Evolutionary conservation across 2,329 filamentous ascomycete genomes (phyloP).

Genomic region (Claviceps monticola): DNA sequence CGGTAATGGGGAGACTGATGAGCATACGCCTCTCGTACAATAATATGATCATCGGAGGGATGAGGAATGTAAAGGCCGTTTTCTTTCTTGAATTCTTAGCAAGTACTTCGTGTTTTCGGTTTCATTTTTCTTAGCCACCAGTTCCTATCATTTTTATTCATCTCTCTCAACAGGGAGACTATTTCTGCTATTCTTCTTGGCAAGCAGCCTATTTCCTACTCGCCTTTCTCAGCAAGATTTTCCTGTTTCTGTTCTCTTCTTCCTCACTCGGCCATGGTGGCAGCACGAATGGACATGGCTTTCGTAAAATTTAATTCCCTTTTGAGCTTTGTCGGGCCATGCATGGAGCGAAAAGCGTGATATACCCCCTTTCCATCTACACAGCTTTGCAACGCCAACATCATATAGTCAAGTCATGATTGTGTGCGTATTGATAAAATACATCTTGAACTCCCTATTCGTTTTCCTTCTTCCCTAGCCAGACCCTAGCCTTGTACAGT

Average conservation of each 20-base stretch:
- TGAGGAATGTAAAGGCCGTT: neutral
- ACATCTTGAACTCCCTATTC: neutral
- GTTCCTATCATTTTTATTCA: neutral
- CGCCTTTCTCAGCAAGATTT: neutral
- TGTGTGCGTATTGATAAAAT: no score
- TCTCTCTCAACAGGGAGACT: neutral
- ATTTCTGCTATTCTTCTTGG: neutral
- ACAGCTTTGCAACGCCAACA: neutral
- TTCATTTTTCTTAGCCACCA: neutral
- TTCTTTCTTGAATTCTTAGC: neutral
- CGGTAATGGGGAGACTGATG: constrained; percentile 8
- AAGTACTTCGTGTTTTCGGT: neutral
- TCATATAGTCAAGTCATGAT: neutral
- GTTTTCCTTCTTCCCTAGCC: neutral
- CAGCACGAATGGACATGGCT: neutral
- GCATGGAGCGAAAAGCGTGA: neutral
- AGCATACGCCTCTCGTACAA: constrained; percentile 22
- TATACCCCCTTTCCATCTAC: neutral
- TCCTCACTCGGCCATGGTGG: neutral
- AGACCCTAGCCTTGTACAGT: neutral
- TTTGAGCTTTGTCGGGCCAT: neutral
- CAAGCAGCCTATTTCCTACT: no score
- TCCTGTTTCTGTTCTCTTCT: neutral
- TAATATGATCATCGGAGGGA: neutral
- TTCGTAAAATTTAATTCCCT: no score